A percentile compares a stretch with the other conserved stretches of the same genome.
Evolutionary conservation across 179 eudicot genomes (phyloP).

Genomic region (Camellia oleifera): DNA sequence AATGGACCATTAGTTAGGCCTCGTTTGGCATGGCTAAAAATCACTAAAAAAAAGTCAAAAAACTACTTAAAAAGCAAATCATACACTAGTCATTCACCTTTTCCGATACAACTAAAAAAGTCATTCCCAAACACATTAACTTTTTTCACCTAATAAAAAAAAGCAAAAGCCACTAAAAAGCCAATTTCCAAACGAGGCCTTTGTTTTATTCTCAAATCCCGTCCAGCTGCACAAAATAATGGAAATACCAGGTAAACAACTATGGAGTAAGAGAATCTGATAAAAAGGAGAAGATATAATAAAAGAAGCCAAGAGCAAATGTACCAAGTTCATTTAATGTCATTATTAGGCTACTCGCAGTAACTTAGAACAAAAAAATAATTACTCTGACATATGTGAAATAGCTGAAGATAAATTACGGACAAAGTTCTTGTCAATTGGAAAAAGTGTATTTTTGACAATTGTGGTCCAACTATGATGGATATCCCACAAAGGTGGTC

Average conservation of each 20-base stretch:
- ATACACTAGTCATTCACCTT: too few species aligned
- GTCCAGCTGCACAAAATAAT: background rate
- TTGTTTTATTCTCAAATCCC: background rate
- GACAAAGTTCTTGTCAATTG: conserved; percentile 9
- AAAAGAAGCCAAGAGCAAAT: too few species aligned
- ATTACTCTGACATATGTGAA: background rate
- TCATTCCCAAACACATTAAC: too few species aligned
- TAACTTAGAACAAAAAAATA: background rate
- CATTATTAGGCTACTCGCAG: background rate
- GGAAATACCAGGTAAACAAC: background rate
- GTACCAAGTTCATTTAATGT: too few species aligned
- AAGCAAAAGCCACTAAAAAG: too few species aligned
- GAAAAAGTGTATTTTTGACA: conserved; percentile 5
- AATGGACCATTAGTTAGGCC: background rate
- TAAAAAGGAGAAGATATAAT: background rate
- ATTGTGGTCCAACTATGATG: conserved; percentile 3
- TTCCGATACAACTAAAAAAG: too few species aligned
- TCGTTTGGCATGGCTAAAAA: too few species aligned
- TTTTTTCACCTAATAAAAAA: too few species aligned
- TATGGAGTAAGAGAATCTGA: background rate
- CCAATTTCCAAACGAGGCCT: background rate
- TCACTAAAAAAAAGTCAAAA: too few species aligned
- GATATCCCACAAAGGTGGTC: background rate
- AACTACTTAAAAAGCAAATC: too few species aligned
- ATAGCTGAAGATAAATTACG: background rate